Base-by-base conservation (phyloP, 2,329 filamentous ascomycete species). In the Xenoacremonium recifei region DNA sequence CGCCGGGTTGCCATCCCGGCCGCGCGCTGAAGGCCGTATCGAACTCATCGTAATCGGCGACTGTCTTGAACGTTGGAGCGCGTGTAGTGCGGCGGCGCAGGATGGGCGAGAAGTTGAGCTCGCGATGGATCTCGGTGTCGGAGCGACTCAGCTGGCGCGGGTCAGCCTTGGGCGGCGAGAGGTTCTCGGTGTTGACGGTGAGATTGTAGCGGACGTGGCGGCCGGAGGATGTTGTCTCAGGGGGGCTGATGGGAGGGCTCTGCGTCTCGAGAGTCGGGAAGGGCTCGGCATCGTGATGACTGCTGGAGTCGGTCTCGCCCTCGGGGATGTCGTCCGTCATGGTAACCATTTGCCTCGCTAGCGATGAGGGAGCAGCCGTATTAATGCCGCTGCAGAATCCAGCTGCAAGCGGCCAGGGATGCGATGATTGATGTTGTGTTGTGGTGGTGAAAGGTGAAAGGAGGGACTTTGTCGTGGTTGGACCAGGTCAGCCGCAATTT, bases 1-100 rank as follows among this genome's bases (percentile, higher is more conserved):
- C 74, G n/a, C 80, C 80, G 4, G 80, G 76, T 21, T 72, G 70
- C 76, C 77, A 80, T 41, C 71, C 72, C 1, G 67, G 67, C 4
- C 65, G 61, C 16, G 62, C 54, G 29, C 54, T 60, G 45, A 61
- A 60, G 19, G 53, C 44, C 11, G 53, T 50, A 10, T 66, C 61
- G 37, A 66, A 64, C 6, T 66, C 70, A 43, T 75, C 71, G 36
- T 67, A 69, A 43, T 75, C 67, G 10, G 75, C 67, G 21, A 76
- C 54, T 5, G 70, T 71, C 49, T 63, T 65, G 50, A 76, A 73
- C 3, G 72, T 75, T 33, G 62, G 64, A 13, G 66, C 61, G 25
- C 71, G 65, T 3, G 65, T 69, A 39, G 43, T 59, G 12, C 69
- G 67, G 6, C 70, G 66, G 9, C 70, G 66, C 17, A 68, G 44